Conservation (phyloP, 805 yeast species). For the Pichia manshurica region DNA sequence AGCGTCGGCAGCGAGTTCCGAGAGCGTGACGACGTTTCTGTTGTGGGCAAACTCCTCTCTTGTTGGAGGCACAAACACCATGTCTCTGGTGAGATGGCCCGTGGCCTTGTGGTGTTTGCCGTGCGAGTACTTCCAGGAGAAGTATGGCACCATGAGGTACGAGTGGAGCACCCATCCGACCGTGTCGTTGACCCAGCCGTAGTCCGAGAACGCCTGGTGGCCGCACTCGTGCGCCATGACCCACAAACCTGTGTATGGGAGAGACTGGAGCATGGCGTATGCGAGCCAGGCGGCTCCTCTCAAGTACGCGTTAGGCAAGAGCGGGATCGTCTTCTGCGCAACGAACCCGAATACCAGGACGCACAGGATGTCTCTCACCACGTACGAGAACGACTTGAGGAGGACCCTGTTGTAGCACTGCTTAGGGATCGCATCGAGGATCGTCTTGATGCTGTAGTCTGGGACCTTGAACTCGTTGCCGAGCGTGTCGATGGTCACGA, state of each 20-base stretch:
- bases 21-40: constrained; percentile 29
- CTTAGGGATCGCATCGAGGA: constrained; percentile 64
- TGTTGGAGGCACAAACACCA: constrained; percentile 76
- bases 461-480: constrained; percentile 72
- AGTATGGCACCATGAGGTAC: constrained; percentile 73
- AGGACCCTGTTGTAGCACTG: constrained; percentile 67
- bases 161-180: constrained; percentile 85
- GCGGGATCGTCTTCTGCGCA: constrained; percentile 51
- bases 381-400: constrained; percentile 52
- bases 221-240: constrained; percentile 90
- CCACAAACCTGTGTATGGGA: constrained; percentile 77
- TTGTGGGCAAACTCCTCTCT: constrained; percentile 45
- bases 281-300: constrained; percentile 56
- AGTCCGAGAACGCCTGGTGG: constrained; percentile 77
- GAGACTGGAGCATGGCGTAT: constrained; percentile 51
- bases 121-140: constrained; percentile 81
- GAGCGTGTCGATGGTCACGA: constrained; percentile 49
- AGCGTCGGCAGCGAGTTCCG: constrained; percentile 65
- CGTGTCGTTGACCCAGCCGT: constrained; percentile 64
- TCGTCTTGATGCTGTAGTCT: constrained; percentile 69
- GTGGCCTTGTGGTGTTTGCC: constrained; percentile 89
- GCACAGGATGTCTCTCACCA: constrained; percentile 56
- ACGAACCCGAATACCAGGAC: constrained; percentile 45
- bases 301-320: constrained; percentile 35
- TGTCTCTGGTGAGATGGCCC: constrained; percentile 75